Evolutionary conservation across 1,284 basidiomycete genomes (phyloP), one percentile per base, ranked within the genome.

Genomic region (Kalmanozyma brasiliensis): DNA sequence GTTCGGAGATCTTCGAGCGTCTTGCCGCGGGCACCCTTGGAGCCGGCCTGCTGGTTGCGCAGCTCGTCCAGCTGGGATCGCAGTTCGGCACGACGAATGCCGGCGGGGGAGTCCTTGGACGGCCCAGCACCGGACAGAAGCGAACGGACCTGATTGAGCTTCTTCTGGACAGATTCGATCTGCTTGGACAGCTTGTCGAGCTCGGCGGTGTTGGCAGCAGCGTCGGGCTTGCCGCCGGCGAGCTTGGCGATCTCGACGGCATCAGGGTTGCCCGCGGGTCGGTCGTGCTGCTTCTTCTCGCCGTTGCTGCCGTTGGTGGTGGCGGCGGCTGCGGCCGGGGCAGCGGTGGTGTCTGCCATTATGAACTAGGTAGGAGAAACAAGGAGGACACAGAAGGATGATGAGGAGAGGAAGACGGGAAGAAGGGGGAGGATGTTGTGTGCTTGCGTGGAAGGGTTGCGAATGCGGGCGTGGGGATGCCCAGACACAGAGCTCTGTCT

Each of bases 31-130:
- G 89, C 87, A 38, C 83, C 84, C 85, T 97, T 98, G 85, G 85
- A 88, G 66, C 86, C 87, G 36, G 91, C 90, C 84, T 98, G 95
- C 75, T 91, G 87, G 24, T 86, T 87, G 38, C 92, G 89, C 61
- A 98, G 87, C 51, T 83, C 76, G 74, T 97, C 91, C 66, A 97
- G 86, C 85, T 98, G 92, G 44, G 89, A 85, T 68, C 89, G 89
- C 58, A 99, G 88, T 51, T 86, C 85, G 48, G 86, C 87, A 62
- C 91, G 87, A 61, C 89, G 87, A 72, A 94, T 91, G 66, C 89
- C 89, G 22, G 86, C 88, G 20, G 82, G 80, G 8, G 72, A 72
- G 45, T 81, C 76, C 45, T 71, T 58, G 19, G 76, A 71, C 2
- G 69, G 72, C n/a, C 69, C 76, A 16, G 76, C 71, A 41, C 73